Percentiles rank a stretch among this genome's conserved stretches.
Conservation (phyloP, 2,329 filamentous ascomycete genomes). For the Clarireedia monteithiana region DNA sequence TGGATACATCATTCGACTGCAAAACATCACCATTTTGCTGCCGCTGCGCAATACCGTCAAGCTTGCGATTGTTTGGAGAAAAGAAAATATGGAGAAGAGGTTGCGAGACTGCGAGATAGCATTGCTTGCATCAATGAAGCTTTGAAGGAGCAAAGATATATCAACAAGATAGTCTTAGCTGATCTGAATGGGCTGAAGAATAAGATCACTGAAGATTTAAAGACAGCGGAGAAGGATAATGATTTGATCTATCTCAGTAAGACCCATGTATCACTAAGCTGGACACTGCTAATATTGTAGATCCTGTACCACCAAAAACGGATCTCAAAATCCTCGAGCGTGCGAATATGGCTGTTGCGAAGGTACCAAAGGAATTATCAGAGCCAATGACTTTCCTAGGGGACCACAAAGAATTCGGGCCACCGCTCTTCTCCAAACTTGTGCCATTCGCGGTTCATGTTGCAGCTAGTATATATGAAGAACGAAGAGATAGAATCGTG, state of each 20-base stretch:
- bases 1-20: constrained; percentile 98
- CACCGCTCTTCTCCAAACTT: constrained; percentile 79
- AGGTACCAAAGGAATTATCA: constrained; percentile 72
- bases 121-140: constrained; percentile 78
- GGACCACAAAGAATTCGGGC: constrained; percentile 71
- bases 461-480: constrained; percentile 90
- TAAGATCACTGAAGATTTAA: constrained; percentile 78
- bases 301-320: constrained; percentile 77
- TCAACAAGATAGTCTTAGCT: constrained; percentile 72
- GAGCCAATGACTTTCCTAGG: constrained; percentile 75
- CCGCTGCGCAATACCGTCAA: constrained; percentile 86
- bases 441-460: constrained; percentile 95
- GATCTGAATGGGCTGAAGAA: constrained; percentile 80
- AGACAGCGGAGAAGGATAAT: constrained; percentile 91
- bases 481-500: constrained; percentile 81
- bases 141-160: constrained; percentile 72
- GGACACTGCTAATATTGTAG: constrained; percentile 33
- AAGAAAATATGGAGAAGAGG: constrained; percentile 89
- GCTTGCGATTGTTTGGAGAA: constrained; percentile 90
- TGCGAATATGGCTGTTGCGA: constrained; percentile 78
- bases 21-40: constrained; percentile 95
- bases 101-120: constrained; percentile 77
- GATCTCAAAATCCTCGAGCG: constrained; percentile 81
- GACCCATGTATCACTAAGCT: constrained; percentile 20
- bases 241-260: constrained; percentile 84